Evolutionary conservation across 2,329 filamentous ascomycete genomes (phyloP).

Genomic region (Ceratocystis colombiana): DNA sequence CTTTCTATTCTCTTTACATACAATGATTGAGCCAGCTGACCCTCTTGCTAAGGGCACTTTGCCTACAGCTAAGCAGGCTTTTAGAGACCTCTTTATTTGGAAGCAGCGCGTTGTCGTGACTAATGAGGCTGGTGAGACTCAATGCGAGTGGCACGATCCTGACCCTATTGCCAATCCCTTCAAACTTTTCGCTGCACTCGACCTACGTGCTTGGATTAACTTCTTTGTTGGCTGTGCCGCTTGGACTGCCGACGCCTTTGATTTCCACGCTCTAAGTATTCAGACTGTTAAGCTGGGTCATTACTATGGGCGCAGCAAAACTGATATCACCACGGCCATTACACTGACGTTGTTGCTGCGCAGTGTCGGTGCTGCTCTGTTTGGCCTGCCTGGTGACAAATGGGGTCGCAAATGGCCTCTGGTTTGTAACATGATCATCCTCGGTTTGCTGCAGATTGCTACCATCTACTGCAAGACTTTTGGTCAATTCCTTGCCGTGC

Average conservation of each 20-base stretch:
- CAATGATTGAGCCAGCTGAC: slow-evolving; percentile 45
- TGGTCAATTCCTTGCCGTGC: slow-evolving; percentile 58
- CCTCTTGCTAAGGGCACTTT: slow-evolving; percentile 55
- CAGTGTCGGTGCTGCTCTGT: slow-evolving; percentile 63
- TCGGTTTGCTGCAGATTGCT: slow-evolving; percentile 57
- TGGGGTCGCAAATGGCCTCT: slow-evolving; percentile 78
- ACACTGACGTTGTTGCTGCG: slow-evolving; percentile 65
- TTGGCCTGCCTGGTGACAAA: slow-evolving; percentile 67
- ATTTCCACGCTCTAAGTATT: slow-evolving; percentile 71
- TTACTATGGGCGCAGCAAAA: slow-evolving; percentile 44
- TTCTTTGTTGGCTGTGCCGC: slow-evolving; percentile 63
- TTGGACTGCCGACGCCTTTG: slow-evolving; percentile 75
- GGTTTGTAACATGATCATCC: slow-evolving; percentile 66
- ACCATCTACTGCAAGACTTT: slow-evolving; percentile 69
- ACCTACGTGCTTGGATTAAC: slow-evolving; percentile 60
- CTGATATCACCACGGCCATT: slow-evolving; percentile 63
- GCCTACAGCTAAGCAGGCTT: slow-evolving; percentile 54
- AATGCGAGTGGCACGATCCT: slow-evolving; percentile 58
- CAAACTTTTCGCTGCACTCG: slow-evolving; percentile 54
- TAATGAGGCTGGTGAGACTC: slow-evolving; percentile 54
- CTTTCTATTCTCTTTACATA: background rate
- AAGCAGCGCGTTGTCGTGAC: slow-evolving; percentile 60
- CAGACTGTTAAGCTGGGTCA: slow-evolving; percentile 60
- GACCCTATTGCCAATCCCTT: slow-evolving; percentile 61
- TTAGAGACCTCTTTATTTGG: slow-evolving; percentile 59